Percentiles rank a stretch among this genome's conserved stretches.
These are phyloP conservation scores for Dianthus caryophyllus DNA, from an alignment of 148 eudicot species.

Conservation along the genomic window DNA sequence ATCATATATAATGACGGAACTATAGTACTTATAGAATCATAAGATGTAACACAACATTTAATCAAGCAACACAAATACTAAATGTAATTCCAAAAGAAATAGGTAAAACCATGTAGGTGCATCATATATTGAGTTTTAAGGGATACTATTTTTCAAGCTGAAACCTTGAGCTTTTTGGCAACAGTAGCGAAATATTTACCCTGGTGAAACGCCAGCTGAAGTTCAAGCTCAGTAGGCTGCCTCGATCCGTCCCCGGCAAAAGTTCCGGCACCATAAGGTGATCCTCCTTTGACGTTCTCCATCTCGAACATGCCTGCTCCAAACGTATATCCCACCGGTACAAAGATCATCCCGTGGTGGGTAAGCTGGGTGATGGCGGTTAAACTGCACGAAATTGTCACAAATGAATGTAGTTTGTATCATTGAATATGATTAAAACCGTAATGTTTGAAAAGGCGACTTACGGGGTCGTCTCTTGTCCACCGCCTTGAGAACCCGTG, in stretches of 20 bases:
- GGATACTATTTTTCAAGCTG: conserved; percentile 26
- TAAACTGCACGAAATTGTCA: conserved; percentile 43
- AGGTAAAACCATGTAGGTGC: conserved; percentile 3
- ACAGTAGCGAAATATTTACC: conserved; percentile 63
- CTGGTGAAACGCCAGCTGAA: conserved; percentile 68
- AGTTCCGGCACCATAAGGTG: conserved; percentile 75
- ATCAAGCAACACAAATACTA: neutral
- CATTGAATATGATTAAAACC: neutral
- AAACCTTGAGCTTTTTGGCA: conserved; percentile 61
- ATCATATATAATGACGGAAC: neutral
- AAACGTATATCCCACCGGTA: conserved; percentile 72
- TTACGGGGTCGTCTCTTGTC: conserved; percentile 82
- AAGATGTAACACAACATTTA: neutral
- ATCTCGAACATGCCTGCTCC: conserved; percentile 89
- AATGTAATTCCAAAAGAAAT: neutral
- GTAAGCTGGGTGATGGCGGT: conserved; percentile 73
- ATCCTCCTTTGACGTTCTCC: conserved; percentile 65
- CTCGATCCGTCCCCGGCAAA: conserved; percentile 75
- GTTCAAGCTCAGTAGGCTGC: conserved; percentile 65
- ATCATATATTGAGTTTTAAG: neutral
- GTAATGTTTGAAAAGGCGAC: conserved; percentile 15
- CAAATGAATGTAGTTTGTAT: neutral
- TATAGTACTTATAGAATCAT: neutral
- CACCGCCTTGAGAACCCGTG: conserved; percentile 84
- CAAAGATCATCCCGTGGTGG: conserved; percentile 79